phyloP scores from a whole-genome alignment of 78 protist genomes.

The Tieghemostelium lacteum region DNA sequence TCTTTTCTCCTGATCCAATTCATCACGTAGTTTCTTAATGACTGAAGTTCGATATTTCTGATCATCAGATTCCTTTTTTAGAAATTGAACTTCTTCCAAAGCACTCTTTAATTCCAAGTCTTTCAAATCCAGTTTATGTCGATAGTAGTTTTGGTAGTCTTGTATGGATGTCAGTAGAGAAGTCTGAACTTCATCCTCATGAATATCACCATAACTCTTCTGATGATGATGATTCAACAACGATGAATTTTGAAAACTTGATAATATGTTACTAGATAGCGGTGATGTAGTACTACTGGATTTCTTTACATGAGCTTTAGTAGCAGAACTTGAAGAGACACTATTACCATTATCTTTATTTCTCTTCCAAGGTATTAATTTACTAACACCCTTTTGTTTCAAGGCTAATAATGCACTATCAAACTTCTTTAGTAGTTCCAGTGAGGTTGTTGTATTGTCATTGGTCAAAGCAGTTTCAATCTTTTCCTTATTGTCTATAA shows the following conservation, averaged over 20 bases:
- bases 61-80: slow-evolving; percentile 46
- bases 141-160: neutral
- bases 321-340: neutral
- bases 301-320: neutral
- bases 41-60: neutral
- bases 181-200: neutral
- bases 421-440: slow-evolving; percentile 3
- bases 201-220: neutral
- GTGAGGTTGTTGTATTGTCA: neutral
- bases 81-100: neutral
- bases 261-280: neutral
- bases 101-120: neutral
- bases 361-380: neutral
- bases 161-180: neutral
- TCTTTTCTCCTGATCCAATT: slow-evolving; percentile 15
- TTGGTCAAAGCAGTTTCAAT: neutral
- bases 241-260: too few species aligned
- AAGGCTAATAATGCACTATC: neutral
- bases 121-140: slow-evolving; percentile 1
- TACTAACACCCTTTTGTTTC: slow-evolving; percentile 5
- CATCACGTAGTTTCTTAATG: slow-evolving; percentile 18
- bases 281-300: neutral
- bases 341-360: neutral
- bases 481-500: slow-evolving; percentile 33
- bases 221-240: neutral